Conservation (phyloP, 2,329 filamentous ascomycete species). For the Orbilia brochopaga region DNA sequence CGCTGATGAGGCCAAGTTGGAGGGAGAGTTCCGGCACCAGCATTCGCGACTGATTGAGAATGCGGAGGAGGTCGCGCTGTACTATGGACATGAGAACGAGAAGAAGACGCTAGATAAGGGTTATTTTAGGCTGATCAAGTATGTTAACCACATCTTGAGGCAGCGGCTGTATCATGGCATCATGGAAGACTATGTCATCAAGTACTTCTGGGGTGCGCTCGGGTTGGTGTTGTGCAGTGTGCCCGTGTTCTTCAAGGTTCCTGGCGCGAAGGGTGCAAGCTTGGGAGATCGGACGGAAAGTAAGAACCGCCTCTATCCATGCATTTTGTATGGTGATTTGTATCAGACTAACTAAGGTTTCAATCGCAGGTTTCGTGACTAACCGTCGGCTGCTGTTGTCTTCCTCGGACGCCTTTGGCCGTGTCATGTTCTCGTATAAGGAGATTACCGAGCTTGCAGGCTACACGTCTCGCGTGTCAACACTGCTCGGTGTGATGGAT, state of each 20-base stretch:
- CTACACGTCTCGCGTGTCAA: conserved; percentile 90
- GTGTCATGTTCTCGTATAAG: conserved; percentile 97
- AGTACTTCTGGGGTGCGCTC: conserved; percentile 97
- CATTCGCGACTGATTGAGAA: conserved; percentile 95
- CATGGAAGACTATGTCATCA: conserved; percentile 99
- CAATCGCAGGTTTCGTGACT: conserved; percentile 71
- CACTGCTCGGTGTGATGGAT: conserved; percentile 89
- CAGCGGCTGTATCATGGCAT: conserved; percentile 95
- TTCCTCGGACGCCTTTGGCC: conserved; percentile 92
- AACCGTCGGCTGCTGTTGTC: conserved; percentile 90
- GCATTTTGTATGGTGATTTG: conserved; percentile 17
- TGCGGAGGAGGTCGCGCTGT: conserved; percentile 91
- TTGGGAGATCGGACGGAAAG: conserved; percentile 66
- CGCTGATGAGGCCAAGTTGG: conserved; percentile 89
- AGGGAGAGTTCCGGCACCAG: conserved; percentile 95
- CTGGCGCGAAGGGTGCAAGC: conserved; percentile 64
- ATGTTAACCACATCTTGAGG: conserved; percentile 93
- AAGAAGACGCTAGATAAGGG: conserved; percentile 97
- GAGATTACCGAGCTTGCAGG: conserved; percentile 95
- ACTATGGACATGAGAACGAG: conserved; percentile 88
- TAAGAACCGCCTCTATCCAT: conserved; percentile 54
- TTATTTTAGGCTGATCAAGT: conserved; percentile 98
- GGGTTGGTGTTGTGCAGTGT: conserved; percentile 91
- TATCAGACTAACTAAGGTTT: conserved; percentile 20
- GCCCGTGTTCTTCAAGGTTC: conserved; percentile 93